Base-by-base conservation (phyloP, 2,329 filamentous ascomycete genomes). In the Epichloe festucae region DNA sequence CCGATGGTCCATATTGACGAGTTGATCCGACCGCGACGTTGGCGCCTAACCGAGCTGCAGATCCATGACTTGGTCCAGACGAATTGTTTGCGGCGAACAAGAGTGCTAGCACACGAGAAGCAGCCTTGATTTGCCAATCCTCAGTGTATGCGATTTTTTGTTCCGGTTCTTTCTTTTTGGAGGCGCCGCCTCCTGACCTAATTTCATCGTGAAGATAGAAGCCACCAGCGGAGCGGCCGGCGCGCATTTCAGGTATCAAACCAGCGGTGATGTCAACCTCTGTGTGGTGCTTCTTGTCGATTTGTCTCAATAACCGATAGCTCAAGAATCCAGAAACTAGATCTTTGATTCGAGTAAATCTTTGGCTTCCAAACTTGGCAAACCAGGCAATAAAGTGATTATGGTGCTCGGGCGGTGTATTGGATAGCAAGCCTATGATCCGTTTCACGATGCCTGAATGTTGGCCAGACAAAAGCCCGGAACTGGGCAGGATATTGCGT, bases 101-200 rank as follows among this genome's bases (percentile, higher is more conserved):
- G 21, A 95, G 67, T 10, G 86, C 82, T 74, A 95, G 84, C 2
- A 94, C 81, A 58, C 84, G 82, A 3, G 88, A 84, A 7, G 85
- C 85, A 11, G 87, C 87, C 63, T 82, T 85, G 52, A 95, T 80
- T 65, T 95, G 89, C 90, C 90, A 96, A 62, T 95, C 90, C 53
- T 91, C 87, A 19, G 77, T 75, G 63, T 93, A 94, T 0, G 81
- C 69, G 2, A 81, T 74, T 55, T 73, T 73, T 57, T 78, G 79
- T 7, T 74, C 67, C 34, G 74, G 72, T 35, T 78, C 75, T 50
- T 78, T 78, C 19, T 71, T 65, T 62, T 78, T 81, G 11, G 72
- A 68, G 3, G 72, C 60, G 38, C 72, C 60, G 38, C 72, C 68
- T 19, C 72, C 67, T 44, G 74, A 66, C 19, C 76, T 83, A 17